Base-by-base conservation (phyloP, 1,139 yeast genomes). In the Pneumocystis wakefieldiae region DNA sequence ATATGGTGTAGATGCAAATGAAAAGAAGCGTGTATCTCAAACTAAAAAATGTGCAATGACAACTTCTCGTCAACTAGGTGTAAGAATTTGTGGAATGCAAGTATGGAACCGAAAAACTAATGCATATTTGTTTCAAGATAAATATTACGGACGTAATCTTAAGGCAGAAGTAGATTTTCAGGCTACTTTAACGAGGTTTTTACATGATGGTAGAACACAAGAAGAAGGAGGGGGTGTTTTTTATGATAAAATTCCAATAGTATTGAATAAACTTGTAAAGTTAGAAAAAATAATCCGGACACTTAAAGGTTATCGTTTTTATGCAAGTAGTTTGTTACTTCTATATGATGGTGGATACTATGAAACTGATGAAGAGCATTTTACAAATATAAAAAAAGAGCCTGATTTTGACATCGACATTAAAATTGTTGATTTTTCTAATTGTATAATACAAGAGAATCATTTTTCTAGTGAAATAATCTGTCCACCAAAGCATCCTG, bases 371-470 rank as follows among this genome's bases (percentile, higher is more conserved):
- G 62, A 62, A 59, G 58, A 48, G 32, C 39, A 57, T 35, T 57
- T 63, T 24, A 55, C 35, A 59, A 37, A 42, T 29, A 48, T 17
- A 19, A 29, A 35, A 19, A 62, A 61, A 48, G 61, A 65, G 61
- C 39, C 64, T 48, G 41, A 53, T 60, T 39, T 29, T 15, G 73
- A 74, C 59, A 73, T 83, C 73, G 73, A 80, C 66, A 83, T 92
- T 28, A 82, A 90, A 67, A 81, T 94, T 66, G 92, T 94, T 68
- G 99, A 94, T 75, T 94, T 94, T 78, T 97, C 97, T 0, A 96
- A 92, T 71, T 87, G 95, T 70, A 86, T 89, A 32, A 86, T 91
- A n/a, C 83, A 84, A 5, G 86, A 82, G 55, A 83, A 82, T 67
- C 72, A 73, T 15, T 75, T 79, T 2, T 72, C 74, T 2, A 69